phyloP scores from a whole-genome alignment of 176 grass and related monocot species.

The Carex myosuroides region DNA sequence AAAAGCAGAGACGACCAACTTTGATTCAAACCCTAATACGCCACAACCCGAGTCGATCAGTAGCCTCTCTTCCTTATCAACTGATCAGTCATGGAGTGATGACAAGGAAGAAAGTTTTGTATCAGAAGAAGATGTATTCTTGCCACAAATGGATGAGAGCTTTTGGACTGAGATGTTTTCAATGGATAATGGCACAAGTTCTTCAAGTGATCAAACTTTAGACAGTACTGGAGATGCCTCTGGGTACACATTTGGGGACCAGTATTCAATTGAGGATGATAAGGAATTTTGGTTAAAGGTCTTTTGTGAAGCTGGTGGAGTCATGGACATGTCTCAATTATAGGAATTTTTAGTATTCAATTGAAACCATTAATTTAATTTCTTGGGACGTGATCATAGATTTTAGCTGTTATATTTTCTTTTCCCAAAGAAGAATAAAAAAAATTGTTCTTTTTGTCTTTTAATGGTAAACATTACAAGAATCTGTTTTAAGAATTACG shows the following conservation, averaged over 20 bases:
- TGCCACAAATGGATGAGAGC: constrained; percentile 49
- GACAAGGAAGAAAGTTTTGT: constrained; percentile 38
- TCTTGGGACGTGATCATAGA: neutral
- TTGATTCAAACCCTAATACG: neutral
- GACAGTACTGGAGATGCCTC: neutral
- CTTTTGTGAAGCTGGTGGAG: constrained; percentile 56
- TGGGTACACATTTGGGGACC: neutral
- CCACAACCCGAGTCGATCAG: constrained; percentile 30
- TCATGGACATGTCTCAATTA: constrained; percentile 29
- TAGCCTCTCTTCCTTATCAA: constrained; percentile 26
- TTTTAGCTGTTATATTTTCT: neutral
- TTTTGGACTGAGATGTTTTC: constrained; percentile 67
- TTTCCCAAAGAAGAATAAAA: neutral
- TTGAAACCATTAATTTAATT: neutral
- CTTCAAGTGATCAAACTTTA: constrained; percentile 12
- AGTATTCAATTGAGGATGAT: constrained; percentile 29
- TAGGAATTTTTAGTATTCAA: neutral
- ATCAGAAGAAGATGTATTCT: constrained; percentile 30
- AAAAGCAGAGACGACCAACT: neutral
- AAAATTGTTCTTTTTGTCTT: neutral
- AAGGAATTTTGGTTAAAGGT: constrained; percentile 72
- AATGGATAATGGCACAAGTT: constrained; percentile 16
- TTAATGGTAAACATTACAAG: neutral
- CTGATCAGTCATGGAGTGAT: constrained; percentile 14
- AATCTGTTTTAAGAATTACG: no score